These are phyloP conservation scores for Elsinoe arachidis DNA, from an alignment of 2,329 filamentous ascomycete species.

Conservation along the genomic window DNA sequence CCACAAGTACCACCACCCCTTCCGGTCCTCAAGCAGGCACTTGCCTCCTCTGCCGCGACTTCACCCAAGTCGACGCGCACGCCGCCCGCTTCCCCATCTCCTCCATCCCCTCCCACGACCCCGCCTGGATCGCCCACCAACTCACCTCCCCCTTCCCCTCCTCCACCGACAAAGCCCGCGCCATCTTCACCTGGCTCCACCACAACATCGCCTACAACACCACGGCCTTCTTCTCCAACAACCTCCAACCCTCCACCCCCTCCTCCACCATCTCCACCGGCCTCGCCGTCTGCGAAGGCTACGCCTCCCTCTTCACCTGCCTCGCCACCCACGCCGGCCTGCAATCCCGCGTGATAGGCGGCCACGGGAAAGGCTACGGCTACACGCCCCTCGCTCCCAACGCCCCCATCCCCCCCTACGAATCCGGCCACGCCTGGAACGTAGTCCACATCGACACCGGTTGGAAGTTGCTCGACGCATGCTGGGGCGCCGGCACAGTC, in stretches of 20 bases:
- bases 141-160: conserved; percentile 75
- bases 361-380: conserved; percentile 82
- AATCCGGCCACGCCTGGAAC: conserved; percentile 24
- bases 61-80: conserved; percentile 68
- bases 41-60: conserved; percentile 85
- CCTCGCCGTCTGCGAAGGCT: conserved; percentile 83
- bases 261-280: conserved; percentile 67
- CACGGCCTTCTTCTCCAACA: conserved; percentile 64
- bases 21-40: conserved; percentile 21
- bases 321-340: conserved; percentile 73
- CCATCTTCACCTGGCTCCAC: conserved; percentile 91
- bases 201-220: conserved; percentile 86
- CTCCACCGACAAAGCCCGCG: conserved; percentile 86
- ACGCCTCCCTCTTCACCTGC: conserved; percentile 71
- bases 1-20: conserved; percentile 17
- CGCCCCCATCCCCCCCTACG: conserved; percentile 54
- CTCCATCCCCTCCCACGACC: conserved; percentile 57
- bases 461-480: conserved; percentile 87
- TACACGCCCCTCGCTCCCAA: conserved; percentile 56
- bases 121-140: conserved; percentile 66
- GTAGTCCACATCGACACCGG: conserved; percentile 63
- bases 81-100: conserved; percentile 68
- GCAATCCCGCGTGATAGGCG: conserved; percentile 63
- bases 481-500: conserved; percentile 82
- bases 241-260: conserved; percentile 57